A percentile compares a stretch with the other conserved stretches of the same genome.
Evolutionary conservation across 257 asterid genomes (phyloP).

Genomic region (Paraleonurus japonicus): DNA sequence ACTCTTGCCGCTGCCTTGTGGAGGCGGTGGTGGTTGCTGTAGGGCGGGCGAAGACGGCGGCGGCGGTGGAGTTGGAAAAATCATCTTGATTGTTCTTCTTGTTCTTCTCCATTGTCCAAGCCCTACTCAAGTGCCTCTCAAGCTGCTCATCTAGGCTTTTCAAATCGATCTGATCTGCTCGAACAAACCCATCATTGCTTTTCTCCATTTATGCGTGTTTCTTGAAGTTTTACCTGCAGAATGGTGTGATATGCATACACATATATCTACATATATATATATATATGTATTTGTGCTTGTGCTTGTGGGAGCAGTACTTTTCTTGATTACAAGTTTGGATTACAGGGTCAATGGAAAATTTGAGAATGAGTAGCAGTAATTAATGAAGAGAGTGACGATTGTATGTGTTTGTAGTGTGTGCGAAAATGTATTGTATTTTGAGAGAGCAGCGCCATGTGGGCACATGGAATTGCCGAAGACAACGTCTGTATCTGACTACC

Average conservation of each 20-base stretch:
- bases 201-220: conserved; percentile 48
- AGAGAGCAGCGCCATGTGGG: conserved; percentile 21
- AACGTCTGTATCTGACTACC: conserved; percentile 8
- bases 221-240: background rate
- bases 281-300: background rate
- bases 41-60: conserved; percentile 8
- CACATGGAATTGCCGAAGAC: conserved; percentile 36
- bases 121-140: conserved; percentile 64
- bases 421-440: background rate
- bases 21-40: conserved; percentile 14
- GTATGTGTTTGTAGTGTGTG: background rate
- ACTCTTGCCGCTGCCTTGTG: conserved; percentile 57
- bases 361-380: conserved; percentile 1
- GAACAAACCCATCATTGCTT: conserved; percentile 57
- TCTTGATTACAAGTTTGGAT: background rate
- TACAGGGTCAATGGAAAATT: background rate
- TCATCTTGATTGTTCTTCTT: conserved; percentile 40
- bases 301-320: background rate
- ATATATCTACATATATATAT: background rate
- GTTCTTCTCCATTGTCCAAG: conserved; percentile 57
- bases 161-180: conserved; percentile 80
- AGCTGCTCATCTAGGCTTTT: conserved; percentile 80
- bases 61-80: conserved; percentile 24
- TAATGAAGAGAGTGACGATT: background rate
- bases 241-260: background rate